phyloP scores from a whole-genome alignment of 768 basidiomycete genomes.

The Hortiboletus campestris region DNA sequence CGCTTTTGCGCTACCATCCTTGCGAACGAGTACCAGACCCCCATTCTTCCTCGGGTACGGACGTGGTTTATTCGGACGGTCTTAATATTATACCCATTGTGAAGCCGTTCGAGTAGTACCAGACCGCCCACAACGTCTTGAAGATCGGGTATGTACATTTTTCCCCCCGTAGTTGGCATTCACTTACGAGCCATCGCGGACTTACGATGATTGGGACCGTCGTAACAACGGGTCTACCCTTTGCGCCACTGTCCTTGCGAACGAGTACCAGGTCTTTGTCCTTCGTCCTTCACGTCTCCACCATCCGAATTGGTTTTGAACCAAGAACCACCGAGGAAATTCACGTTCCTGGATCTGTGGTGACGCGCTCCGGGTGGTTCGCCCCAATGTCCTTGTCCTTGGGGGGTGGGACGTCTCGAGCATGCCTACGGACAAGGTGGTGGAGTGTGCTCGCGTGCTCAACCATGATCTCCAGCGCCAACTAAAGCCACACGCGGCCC shows the following conservation, averaged over 20 bases:
- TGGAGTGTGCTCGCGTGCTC: slow-evolving; percentile 90
- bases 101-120: no score
- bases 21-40: no score
- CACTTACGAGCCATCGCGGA: slow-evolving; percentile 37
- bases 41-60: no score
- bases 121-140: no score
- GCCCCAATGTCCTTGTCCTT: slow-evolving; percentile 95
- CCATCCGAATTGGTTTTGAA: slow-evolving; percentile 87
- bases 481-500: slow-evolving; percentile 81
- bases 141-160: no score
- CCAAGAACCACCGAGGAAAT: slow-evolving; percentile 81
- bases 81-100: no score
- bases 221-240: slow-evolving; percentile 98
- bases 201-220: slow-evolving; percentile 94
- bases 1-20: no score
- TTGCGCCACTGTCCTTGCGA: slow-evolving; percentile 92
- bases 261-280: slow-evolving; percentile 89
- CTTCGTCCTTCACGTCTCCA: slow-evolving; percentile 89
- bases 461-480: slow-evolving; percentile 98
- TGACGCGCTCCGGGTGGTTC: slow-evolving; percentile 91
- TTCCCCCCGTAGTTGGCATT: slow-evolving; percentile 1
- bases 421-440: slow-evolving; percentile 80
- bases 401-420: slow-evolving; percentile 99
- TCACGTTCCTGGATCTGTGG: slow-evolving; percentile 79
- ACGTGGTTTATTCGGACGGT: no score